Conservation (phyloP, 2,329 filamentous ascomycete species). For the Aureobasidium subglaciale region DNA sequence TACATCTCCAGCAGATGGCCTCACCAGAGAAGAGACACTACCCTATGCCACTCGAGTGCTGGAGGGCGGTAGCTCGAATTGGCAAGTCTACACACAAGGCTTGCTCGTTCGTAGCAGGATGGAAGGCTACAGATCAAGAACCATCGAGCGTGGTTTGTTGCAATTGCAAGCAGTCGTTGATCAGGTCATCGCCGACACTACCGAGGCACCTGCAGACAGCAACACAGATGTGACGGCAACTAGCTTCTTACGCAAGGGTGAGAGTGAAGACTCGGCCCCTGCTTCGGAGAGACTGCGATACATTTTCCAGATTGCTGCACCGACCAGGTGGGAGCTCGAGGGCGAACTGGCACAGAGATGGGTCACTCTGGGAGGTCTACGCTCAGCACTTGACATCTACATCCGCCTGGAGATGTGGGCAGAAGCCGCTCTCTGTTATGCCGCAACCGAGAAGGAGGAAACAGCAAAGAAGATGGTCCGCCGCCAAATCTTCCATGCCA, state of each 20-base stretch:
- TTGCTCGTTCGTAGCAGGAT: slow-evolving; percentile 83
- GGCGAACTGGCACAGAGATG: slow-evolving; percentile 89
- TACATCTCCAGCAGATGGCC: slow-evolving; percentile 71
- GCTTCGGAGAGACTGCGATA: slow-evolving; percentile 71
- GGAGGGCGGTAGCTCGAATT: slow-evolving; percentile 83
- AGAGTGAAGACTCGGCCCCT: slow-evolving; percentile 69
- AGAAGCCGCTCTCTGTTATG: slow-evolving; percentile 85
- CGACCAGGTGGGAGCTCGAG: slow-evolving; percentile 88
- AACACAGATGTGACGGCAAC: slow-evolving; percentile 46
- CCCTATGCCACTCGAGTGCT: slow-evolving; percentile 87
- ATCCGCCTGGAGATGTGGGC: slow-evolving; percentile 90
- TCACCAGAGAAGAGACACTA: slow-evolving; percentile 88
- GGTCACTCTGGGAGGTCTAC: slow-evolving; percentile 78
- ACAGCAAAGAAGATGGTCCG: slow-evolving; percentile 73
- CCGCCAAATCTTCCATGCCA: slow-evolving; percentile 68
- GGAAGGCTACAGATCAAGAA: slow-evolving; percentile 79
- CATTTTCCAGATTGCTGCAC: slow-evolving; percentile 74
- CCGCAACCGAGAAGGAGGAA: slow-evolving; percentile 69
- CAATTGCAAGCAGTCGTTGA: slow-evolving; percentile 94
- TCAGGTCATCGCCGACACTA: slow-evolving; percentile 84
- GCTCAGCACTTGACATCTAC: slow-evolving; percentile 92
- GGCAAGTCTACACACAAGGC: slow-evolving; percentile 96
- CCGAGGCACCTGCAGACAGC: slow-evolving; percentile 26
- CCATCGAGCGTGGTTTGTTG: slow-evolving; percentile 79
- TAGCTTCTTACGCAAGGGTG: slow-evolving; percentile 73